These are phyloP conservation scores for Lecanicillium sp. DNA, from an alignment of 2,329 filamentous ascomycete species.

Conservation along the genomic window DNA sequence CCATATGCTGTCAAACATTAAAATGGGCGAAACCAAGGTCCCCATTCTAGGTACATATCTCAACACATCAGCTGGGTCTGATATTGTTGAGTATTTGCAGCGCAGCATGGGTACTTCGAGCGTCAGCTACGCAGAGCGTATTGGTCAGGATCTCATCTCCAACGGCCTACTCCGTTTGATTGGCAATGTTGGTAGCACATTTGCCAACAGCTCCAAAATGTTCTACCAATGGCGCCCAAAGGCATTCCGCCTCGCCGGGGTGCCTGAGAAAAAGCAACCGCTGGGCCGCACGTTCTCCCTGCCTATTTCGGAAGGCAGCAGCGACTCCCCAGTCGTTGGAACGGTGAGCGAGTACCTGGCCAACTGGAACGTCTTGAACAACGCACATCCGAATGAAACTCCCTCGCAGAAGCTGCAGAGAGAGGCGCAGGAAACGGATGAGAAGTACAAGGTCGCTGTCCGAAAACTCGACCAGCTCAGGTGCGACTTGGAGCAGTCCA, in stretches of 20 bases:
- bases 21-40: conserved; percentile 85
- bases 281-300: conserved; percentile 69
- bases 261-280: conserved; percentile 78
- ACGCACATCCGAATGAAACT: conserved; percentile 88
- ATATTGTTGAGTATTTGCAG: conserved; percentile 94
- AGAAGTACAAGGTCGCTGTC: conserved; percentile 84
- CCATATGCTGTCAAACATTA: conserved; percentile 81
- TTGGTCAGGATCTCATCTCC: conserved; percentile 85
- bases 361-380: conserved; percentile 81
- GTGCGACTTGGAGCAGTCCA: conserved; percentile 92
- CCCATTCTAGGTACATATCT: conserved; percentile 91
- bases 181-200: conserved; percentile 89
- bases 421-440: conserved; percentile 84
- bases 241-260: conserved; percentile 77
- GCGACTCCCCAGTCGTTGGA: conserved; percentile 73
- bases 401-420: conserved; percentile 77
- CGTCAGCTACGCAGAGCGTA: conserved; percentile 84
- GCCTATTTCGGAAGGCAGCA: conserved; percentile 41
- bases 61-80: conserved; percentile 84
- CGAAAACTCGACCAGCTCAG: conserved; percentile 82
- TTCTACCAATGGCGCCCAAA: conserved; percentile 96
- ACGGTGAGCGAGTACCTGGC: conserved; percentile 83
- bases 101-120: conserved; percentile 76
- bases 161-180: conserved; percentile 84
- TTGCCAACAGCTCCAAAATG: conserved; percentile 95